Conservation (phyloP, 495 filamentous ascomycete genomes). For the Podospora bellae-mahoneyi region DNA sequence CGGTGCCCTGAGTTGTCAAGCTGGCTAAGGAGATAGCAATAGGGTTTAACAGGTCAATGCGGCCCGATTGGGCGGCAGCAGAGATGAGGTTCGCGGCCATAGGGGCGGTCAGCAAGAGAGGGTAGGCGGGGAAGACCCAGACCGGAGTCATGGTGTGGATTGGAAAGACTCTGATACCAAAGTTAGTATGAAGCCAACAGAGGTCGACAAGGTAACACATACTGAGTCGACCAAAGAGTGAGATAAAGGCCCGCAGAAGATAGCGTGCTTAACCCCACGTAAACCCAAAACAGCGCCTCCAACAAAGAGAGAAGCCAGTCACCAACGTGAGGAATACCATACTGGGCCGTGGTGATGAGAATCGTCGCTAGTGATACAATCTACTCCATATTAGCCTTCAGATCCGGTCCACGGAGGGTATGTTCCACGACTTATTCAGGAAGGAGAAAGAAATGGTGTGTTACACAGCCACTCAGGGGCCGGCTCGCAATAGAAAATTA, state of each 20-base stretch:
- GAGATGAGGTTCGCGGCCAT: constrained; percentile 53
- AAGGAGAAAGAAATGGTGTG: not conserved
- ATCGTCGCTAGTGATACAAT: constrained; percentile 62
- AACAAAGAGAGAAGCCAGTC: constrained; percentile 65
- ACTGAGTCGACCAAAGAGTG: constrained; percentile 61
- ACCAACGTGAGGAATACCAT: constrained; percentile 63
- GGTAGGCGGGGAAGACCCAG: constrained; percentile 91
- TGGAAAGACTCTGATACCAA: constrained; percentile 57
- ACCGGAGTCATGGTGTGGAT: constrained; percentile 86
- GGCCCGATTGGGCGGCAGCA: constrained; percentile 32
- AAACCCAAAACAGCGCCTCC: constrained; percentile 69
- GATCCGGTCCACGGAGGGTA: not conserved
- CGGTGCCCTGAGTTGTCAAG: constrained; percentile 73
- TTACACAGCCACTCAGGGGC: not conserved
- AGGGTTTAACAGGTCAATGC: constrained; percentile 44
- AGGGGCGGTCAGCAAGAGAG: constrained; percentile 68
- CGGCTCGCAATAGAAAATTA: not conserved
- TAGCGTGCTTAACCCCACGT: constrained; percentile 59
- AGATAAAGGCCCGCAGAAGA: constrained; percentile 70
- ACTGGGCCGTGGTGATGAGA: constrained; percentile 75
- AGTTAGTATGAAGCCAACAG: not conserved
- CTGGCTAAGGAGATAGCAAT: constrained; percentile 68
- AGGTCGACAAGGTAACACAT: constrained; percentile 15
- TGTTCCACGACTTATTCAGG: not conserved
- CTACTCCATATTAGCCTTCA: constrained; percentile 23